Evolutionary conservation across 345 rosid genomes (phyloP), one percentile per base, ranked within the genome.

Genomic region (Gossypioides kirkii): DNA sequence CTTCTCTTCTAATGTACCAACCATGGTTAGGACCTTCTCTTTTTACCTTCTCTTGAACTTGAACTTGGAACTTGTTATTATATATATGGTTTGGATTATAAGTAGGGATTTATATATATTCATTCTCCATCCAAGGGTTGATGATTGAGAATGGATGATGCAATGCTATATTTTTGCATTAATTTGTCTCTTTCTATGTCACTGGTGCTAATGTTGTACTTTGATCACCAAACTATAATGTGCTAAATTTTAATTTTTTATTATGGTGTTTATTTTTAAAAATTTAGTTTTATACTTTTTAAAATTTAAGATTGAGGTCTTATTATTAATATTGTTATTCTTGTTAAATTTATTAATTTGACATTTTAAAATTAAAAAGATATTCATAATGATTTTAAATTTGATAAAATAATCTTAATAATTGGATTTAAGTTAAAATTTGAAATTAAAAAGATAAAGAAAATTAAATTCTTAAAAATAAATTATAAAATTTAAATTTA

Each of bases 1-100:
- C 85, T 84, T 83, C 86, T 81, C 73, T 79, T 77, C 85, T 82
- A 71, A 79, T 80, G 56, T 84, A 78, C 77, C 94, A 80, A 86
- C 98, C 96, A 93, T 90, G 98, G 98, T 93, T 93, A 90, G 93
- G 94, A 86, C 92, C 76, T 84, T 76, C 61, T 79, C 77, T 23
- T 70, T 74, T 65, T 74, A 38, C 38, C 78, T 73, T 55, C 63
- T 43, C 73, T 71, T 10, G 50, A 74, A 69, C 67, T 70, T 70
- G 61, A 64, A 61, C 70, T 41, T 73, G 77, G 82, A 73, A 66
- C 26, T 73, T 61, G 80, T 65, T 46, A 10, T 42, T 26, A 58
- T 56, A 58, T 6, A 32, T 61, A 36, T 38, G 70, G 72, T 45
- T 86, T 79, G 85, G 83, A 81, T 84, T 84, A 77, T 79, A 79